Conservation (phyloP, 257 asterid species). For the Nicotiana paniculata region DNA sequence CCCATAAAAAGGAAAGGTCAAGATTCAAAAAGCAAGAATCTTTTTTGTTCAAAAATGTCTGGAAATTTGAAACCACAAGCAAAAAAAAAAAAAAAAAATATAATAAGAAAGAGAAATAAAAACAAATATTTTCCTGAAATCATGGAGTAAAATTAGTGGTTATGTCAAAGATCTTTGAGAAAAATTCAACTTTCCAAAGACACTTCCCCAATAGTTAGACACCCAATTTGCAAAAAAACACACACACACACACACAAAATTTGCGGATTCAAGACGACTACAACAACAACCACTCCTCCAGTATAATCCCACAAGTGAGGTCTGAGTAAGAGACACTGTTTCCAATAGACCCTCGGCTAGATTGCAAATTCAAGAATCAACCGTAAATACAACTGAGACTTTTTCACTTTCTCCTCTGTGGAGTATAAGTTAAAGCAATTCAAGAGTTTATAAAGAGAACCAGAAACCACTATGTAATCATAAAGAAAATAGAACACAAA, state of each 20-base stretch:
- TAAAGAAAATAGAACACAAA: neutral
- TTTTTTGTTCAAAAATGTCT: neutral
- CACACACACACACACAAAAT: too few species aligned
- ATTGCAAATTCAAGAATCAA: neutral
- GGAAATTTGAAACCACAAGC: neutral
- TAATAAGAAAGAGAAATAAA: neutral
- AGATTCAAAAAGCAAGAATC: neutral
- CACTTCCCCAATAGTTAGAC: neutral
- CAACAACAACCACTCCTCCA: too few species aligned
- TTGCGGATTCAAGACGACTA: neutral
- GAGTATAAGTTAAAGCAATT: too few species aligned
- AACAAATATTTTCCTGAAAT: neutral
- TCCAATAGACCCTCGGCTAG: too few species aligned
- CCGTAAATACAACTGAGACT: neutral
- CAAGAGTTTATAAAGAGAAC: neutral
- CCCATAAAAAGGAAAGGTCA: neutral
- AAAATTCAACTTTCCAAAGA: neutral
- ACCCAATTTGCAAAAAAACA: neutral
- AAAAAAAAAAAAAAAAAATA: too few species aligned
- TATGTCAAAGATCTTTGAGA: neutral
- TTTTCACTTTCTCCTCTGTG: neutral
- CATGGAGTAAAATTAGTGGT: neutral
- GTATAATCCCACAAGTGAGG: too few species aligned
- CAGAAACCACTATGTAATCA: neutral
- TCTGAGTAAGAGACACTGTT: too few species aligned